A percentile compares a stretch with the other conserved stretches of the same genome.
Conservation (phyloP, 2,329 filamentous ascomycete species). For the Zalaria obscura region DNA sequence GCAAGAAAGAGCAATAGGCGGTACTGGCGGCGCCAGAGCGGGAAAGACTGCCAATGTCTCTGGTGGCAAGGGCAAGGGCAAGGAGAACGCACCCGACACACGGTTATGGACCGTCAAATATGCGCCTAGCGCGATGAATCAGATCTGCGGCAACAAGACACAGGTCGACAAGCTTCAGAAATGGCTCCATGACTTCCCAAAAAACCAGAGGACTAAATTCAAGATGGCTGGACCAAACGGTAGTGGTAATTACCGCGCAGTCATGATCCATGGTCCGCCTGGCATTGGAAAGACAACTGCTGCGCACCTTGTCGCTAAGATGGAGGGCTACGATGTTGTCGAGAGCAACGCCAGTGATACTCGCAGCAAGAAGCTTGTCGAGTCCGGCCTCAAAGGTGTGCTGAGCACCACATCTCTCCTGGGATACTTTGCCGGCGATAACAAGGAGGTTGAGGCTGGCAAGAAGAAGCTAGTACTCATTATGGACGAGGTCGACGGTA, state of each 20-base stretch:
- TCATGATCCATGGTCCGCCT: constrained; percentile 89
- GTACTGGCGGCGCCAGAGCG: constrained; percentile 25
- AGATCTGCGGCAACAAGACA: constrained; percentile 91
- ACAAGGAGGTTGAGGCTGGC: constrained; percentile 59
- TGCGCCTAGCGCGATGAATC: constrained; percentile 66
- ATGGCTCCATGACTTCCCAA: constrained; percentile 76
- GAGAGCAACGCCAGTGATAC: constrained; percentile 95
- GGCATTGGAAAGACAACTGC: constrained; percentile 97
- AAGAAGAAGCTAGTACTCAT: constrained; percentile 94
- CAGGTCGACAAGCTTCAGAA: constrained; percentile 78
- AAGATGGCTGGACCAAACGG: constrained; percentile 73
- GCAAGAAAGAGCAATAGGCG: constrained; percentile 50
- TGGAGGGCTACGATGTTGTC: constrained; percentile 85
- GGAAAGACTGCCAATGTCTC: constrained; percentile 11
- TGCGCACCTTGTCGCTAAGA: constrained; percentile 80
- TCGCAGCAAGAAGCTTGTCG: constrained; percentile 89
- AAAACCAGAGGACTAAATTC: constrained; percentile 66
- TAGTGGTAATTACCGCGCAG: constrained; percentile 67
- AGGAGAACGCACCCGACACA: constrained; percentile 31
- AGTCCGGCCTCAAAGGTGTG: constrained; percentile 74
- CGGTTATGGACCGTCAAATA: constrained; percentile 93
- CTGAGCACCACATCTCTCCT: constrained; percentile 86
- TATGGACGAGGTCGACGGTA: constrained; percentile 98
- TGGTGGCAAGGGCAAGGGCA: constrained; percentile 9
- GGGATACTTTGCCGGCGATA: constrained; percentile 77